Evolutionary conservation across 1,284 basidiomycete genomes (phyloP).

Genomic region (Clitocybe nebularis): DNA sequence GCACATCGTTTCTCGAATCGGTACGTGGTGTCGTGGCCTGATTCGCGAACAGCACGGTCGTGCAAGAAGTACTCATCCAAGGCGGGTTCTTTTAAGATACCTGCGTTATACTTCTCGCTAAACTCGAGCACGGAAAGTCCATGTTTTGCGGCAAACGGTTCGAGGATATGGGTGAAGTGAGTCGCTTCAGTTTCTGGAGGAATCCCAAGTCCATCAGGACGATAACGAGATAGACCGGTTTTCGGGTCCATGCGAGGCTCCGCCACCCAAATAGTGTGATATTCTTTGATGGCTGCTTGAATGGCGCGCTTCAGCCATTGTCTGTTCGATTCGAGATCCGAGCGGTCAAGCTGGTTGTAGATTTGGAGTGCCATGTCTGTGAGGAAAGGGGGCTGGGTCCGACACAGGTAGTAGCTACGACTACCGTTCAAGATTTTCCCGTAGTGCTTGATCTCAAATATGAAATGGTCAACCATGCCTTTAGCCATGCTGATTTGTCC

Average conservation of each 20-base stretch:
- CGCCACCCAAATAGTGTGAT: slow-evolving; percentile 95
- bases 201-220: slow-evolving; percentile 93
- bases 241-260: slow-evolving; percentile 91
- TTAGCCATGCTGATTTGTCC: slow-evolving; percentile 92
- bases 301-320: slow-evolving; percentile 94
- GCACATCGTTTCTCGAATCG: slow-evolving; percentile 96
- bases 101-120: slow-evolving; percentile 93
- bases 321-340: slow-evolving; percentile 79
- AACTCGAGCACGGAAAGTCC: slow-evolving; percentile 97
- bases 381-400: slow-evolving; percentile 96
- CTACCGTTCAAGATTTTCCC: slow-evolving; percentile 84
- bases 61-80: slow-evolving; percentile 98
- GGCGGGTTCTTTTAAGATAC: slow-evolving; percentile 78
- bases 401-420: slow-evolving; percentile 88
- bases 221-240: slow-evolving; percentile 90
- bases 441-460: slow-evolving; percentile 98
- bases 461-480: slow-evolving; percentile 97
- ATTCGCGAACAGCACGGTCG: slow-evolving; percentile 92
- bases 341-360: slow-evolving; percentile 91
- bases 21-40: slow-evolving; percentile 97
- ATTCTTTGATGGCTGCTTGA: slow-evolving; percentile 96
- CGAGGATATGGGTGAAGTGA: slow-evolving; percentile 96
- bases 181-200: slow-evolving; percentile 98
- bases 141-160: slow-evolving; percentile 91
- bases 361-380: slow-evolving; percentile 99